Percentiles rank a stretch among this genome's conserved stretches.
These are phyloP conservation scores for Stagonosporopsis cucurbitacearum DNA, from an alignment of 2,329 filamentous ascomycete genomes.

Conservation along the genomic window DNA sequence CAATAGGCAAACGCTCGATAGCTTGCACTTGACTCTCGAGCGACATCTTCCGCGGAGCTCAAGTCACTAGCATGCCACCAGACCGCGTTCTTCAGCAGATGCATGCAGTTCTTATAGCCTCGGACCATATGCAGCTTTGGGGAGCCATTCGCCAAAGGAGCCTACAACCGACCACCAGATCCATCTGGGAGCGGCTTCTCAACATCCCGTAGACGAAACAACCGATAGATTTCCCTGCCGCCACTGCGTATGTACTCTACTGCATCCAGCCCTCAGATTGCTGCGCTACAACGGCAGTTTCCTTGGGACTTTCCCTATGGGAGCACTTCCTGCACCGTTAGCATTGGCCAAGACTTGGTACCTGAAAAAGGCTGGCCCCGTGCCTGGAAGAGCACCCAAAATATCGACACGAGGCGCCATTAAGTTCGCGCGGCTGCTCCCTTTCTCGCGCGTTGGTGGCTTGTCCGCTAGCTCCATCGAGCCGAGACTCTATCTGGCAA, in stretches of 20 bases:
- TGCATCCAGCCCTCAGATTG: not conserved
- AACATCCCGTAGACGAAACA: not conserved
- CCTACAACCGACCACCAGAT: not conserved
- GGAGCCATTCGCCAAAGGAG: not conserved
- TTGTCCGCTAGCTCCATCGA: slow-evolving; percentile 1
- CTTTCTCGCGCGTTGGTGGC: slow-evolving; percentile 2
- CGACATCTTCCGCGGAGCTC: not conserved
- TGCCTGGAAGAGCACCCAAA: not conserved
- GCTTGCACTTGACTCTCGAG: not conserved
- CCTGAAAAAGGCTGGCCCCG: not conserved
- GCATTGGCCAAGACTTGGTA: not conserved
- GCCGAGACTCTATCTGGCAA: not conserved
- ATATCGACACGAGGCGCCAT: not conserved
- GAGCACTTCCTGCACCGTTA: not conserved
- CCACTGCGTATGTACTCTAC: not conserved
- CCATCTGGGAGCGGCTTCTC: not conserved
- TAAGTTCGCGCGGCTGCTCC: slow-evolving; percentile 2
- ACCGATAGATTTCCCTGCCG: not conserved
- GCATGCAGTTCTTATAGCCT: not conserved
- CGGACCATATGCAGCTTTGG: not conserved
- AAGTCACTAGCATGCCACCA: no score
- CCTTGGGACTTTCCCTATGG: not conserved
- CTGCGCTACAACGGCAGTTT: not conserved
- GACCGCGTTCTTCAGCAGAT: not conserved
- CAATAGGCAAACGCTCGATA: not conserved